Percentiles rank a stretch among this genome's conserved stretches.
Evolutionary conservation across 1,284 basidiomycete species (phyloP).

Genomic region (Microbotryum scabiosae): DNA sequence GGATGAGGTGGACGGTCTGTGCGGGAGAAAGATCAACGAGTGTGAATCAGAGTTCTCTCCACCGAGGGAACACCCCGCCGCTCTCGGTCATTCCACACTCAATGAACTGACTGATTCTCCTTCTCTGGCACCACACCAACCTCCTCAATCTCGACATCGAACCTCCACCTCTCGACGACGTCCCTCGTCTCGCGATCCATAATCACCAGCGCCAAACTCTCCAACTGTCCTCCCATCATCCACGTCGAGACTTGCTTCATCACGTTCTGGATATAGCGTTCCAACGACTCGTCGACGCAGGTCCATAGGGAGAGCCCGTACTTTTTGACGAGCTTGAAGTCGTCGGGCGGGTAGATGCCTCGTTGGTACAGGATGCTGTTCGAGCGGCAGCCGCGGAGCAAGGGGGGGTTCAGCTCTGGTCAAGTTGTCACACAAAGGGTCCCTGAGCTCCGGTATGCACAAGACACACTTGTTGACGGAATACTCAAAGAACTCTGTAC

Average conservation of each 20-base stretch:
- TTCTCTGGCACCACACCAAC: conserved; percentile 38
- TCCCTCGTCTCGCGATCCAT: conserved; percentile 87
- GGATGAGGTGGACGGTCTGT: background rate
- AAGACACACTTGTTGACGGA: conserved; percentile 76
- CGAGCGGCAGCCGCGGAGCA: conserved; percentile 13
- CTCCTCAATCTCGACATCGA: conserved; percentile 72
- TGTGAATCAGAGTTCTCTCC: conserved; percentile 1
- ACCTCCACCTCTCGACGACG: conserved; percentile 95
- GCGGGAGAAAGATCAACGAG: conserved; percentile 7
- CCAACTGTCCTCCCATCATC: conserved; percentile 73
- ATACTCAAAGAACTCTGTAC: conserved; percentile 99
- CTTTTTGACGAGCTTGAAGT: conserved; percentile 97
- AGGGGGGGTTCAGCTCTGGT: background rate
- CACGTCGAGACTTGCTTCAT: conserved; percentile 69
- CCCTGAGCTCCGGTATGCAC: background rate
- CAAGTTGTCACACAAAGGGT: background rate
- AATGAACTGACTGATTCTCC: conserved; percentile 17
- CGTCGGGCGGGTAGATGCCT: conserved; percentile 93
- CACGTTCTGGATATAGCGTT: conserved; percentile 87
- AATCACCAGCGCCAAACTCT: conserved; percentile 88
- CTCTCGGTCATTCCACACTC: too few species aligned
- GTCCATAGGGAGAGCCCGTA: conserved; percentile 94
- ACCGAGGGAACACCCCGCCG: conserved; percentile 41
- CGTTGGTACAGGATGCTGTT: conserved; percentile 88
- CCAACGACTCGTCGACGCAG: conserved; percentile 82